A percentile compares a stretch with the other conserved stretches of the same genome.
phyloP scores from a whole-genome alignment of 495 filamentous ascomycete genomes.

The Neurospora sp. region DNA sequence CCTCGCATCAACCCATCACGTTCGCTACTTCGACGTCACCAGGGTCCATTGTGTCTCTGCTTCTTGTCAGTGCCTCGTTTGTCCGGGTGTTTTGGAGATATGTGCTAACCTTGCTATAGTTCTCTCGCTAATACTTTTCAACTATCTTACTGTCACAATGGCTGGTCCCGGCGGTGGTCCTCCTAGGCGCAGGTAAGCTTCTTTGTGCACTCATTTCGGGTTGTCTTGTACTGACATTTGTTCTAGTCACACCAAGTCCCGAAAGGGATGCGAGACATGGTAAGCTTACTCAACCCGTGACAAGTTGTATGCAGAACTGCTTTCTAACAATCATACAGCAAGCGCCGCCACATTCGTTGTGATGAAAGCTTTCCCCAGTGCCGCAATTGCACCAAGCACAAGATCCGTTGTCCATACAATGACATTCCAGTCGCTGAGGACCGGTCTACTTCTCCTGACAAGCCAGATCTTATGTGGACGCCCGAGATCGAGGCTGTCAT shows the following conservation, averaged over 20 bases:
- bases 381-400: conserved; percentile 97
- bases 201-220: neutral
- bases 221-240: conserved; percentile 1
- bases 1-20: conserved; percentile 22
- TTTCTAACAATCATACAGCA: conserved; percentile 35
- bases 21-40: conserved; percentile 26
- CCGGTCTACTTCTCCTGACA: conserved; percentile 53
- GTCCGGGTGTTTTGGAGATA: neutral
- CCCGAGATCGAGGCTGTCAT: conserved; percentile 71
- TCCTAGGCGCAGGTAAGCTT: conserved; percentile 49
- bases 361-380: conserved; percentile 98
- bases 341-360: conserved; percentile 92
- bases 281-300: conserved; percentile 15
- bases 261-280: conserved; percentile 94
- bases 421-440: conserved; percentile 61
- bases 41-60: conserved; percentile 25
- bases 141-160: conserved; percentile 37
- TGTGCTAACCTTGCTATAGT: conserved; percentile 19
- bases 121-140: conserved; percentile 31
- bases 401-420: conserved; percentile 95
- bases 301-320: neutral
- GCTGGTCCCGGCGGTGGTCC: conserved; percentile 65
- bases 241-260: conserved; percentile 87
- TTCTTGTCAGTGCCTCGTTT: conserved; percentile 25
- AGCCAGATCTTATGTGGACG: conserved; percentile 72